Conservation (phyloP, 495 filamentous ascomycete genomes). For the Aspergillus egyptiacus region DNA sequence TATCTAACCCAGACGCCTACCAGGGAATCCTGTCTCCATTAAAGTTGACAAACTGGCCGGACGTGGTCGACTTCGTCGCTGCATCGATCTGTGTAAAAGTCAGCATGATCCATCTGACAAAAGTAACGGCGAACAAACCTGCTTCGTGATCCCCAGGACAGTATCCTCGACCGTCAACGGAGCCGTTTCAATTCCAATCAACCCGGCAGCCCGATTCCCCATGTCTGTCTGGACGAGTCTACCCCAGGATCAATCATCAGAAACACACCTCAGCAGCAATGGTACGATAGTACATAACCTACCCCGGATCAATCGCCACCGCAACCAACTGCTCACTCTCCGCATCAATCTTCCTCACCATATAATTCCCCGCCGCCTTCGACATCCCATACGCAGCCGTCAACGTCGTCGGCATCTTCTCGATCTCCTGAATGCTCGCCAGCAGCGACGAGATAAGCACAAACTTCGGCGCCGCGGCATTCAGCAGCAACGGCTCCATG, state of each 20-base stretch:
- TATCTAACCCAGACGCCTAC: no score
- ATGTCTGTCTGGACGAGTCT: constrained; percentile 22
- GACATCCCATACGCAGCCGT: constrained; percentile 31
- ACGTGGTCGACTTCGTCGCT: constrained; percentile 6
- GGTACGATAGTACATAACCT: no score
- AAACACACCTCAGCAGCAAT: no score
- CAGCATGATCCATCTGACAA: background rate
- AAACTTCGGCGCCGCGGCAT: no score
- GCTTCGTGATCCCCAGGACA: constrained; percentile 12
- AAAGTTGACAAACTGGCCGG: constrained; percentile 7
- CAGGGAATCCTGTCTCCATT: constrained; percentile 1
- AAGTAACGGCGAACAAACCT: background rate
- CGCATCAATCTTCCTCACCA: constrained; percentile 33
- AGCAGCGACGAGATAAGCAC: no score
- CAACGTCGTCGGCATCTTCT: no score
- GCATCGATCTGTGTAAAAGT: background rate
- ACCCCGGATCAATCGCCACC: constrained; percentile 36
- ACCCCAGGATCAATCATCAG: background rate
- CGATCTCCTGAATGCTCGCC: no score
- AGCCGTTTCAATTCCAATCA: constrained; percentile 13
- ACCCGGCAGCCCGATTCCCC: constrained; percentile 15
- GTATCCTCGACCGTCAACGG: constrained; percentile 16
- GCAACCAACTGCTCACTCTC: constrained; percentile 29
- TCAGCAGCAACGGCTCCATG: no score
- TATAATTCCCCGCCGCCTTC: constrained; percentile 35